These are phyloP conservation scores for Posidonia australis DNA, from an alignment of 106 monocot species.

Conservation along the genomic window DNA sequence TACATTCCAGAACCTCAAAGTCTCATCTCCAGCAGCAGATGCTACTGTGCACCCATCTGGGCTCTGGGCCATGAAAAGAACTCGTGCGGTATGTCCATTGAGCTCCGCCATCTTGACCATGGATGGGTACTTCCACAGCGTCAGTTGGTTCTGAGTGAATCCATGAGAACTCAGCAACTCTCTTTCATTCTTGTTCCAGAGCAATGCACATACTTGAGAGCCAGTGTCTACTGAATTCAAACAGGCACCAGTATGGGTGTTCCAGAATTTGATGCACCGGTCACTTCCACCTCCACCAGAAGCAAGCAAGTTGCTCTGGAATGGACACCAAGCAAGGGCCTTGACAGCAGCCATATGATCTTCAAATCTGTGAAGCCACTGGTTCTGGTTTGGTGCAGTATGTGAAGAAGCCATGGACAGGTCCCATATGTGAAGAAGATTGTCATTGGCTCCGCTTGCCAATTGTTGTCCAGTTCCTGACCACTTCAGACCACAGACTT, in stretches of 20 bases:
- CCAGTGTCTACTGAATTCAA: conserved; percentile 14
- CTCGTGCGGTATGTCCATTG: conserved; percentile 9
- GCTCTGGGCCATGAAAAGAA: conserved; percentile 9
- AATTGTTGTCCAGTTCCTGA: not conserved
- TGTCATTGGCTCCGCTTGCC: conserved; percentile 5
- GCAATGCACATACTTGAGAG: conserved; percentile 15
- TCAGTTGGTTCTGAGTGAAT: conserved; percentile 15
- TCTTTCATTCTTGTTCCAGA: conserved; percentile 13
- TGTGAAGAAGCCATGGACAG: not conserved
- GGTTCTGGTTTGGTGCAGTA: not conserved
- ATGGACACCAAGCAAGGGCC: conserved; percentile 6
- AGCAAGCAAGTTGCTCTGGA: conserved; percentile 8
- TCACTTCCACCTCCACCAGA: conserved; percentile 8
- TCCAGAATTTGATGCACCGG: conserved; percentile 18
- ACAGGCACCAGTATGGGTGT: conserved; percentile 13
- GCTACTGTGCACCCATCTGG: conserved; percentile 9
- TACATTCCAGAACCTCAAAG: not conserved
- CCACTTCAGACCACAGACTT: conserved; percentile 6
- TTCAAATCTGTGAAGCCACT: not conserved
- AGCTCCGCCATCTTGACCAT: conserved; percentile 19
- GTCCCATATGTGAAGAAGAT: conserved; percentile 12
- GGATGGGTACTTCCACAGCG: conserved; percentile 15
- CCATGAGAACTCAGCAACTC: conserved; percentile 17
- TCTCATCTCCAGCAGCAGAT: conserved; percentile 1
- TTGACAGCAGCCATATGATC: conserved; percentile 6